Conservation (phyloP, 768 basidiomycete genomes). For the Tubosaeta sp. region DNA sequence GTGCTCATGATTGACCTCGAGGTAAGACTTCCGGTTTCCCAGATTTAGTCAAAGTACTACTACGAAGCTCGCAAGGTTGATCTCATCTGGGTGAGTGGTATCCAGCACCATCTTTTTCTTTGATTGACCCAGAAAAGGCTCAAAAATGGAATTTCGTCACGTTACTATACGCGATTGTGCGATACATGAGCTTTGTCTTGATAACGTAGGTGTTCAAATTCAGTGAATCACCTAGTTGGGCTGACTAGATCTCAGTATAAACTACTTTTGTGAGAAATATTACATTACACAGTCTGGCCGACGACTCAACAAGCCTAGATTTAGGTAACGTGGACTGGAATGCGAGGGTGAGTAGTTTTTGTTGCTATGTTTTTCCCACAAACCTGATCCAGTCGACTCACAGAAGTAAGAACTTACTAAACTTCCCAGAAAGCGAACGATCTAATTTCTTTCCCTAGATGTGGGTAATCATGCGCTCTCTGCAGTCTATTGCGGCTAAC, state of each 20-base stretch:
- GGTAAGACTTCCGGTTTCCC: not conserved
- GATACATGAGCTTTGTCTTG: slow-evolving; percentile 16
- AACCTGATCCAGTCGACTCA: not conserved
- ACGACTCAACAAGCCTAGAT: slow-evolving; percentile 6
- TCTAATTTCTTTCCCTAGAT: slow-evolving; percentile 5
- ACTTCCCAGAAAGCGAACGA: too few species aligned
- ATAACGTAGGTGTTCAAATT: slow-evolving; percentile 3
- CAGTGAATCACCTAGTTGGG: not conserved
- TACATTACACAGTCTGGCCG: not conserved
- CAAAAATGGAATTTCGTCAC: slow-evolving; percentile 16
- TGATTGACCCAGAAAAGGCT: slow-evolving; percentile 6
- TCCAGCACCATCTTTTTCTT: not conserved
- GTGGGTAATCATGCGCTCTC: slow-evolving; percentile 1
- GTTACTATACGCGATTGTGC: slow-evolving; percentile 15
- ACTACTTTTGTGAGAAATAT: slow-evolving; percentile 8
- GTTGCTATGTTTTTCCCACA: too few species aligned
- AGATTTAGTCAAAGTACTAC: not conserved
- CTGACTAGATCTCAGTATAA: slow-evolving; percentile 5
- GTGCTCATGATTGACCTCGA: slow-evolving; percentile 12
- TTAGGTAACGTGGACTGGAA: slow-evolving; percentile 6
- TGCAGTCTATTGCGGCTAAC: not conserved
- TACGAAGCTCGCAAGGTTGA: slow-evolving; percentile 10
- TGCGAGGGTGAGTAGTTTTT: slow-evolving; percentile 2
- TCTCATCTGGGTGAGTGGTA: slow-evolving; percentile 13
- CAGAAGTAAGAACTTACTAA: slow-evolving; percentile 16